Conservation (phyloP, 495 filamentous ascomycete genomes). For the Pseudoneurospora amorphoporcata region DNA sequence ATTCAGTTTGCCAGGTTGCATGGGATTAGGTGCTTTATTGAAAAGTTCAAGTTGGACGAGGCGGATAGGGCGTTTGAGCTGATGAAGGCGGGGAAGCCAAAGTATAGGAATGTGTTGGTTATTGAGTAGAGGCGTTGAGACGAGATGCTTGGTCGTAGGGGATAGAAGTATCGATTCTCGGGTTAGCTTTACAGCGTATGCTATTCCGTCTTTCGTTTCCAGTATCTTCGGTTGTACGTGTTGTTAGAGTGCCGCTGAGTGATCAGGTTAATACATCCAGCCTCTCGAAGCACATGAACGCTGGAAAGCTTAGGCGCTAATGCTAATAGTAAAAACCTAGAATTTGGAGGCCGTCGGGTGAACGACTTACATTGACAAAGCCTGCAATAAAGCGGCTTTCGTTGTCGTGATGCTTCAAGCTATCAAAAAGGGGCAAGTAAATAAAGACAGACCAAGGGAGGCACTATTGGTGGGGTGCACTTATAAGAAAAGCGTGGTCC, state of each 20-base stretch:
- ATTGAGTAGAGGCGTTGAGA: slow-evolving; percentile 23
- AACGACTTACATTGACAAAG: background rate
- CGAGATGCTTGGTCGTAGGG: background rate
- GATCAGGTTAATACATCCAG: background rate
- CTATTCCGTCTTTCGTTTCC: background rate
- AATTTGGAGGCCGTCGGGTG: background rate
- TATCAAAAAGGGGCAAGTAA: background rate
- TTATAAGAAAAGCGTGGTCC: background rate
- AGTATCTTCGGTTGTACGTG: background rate
- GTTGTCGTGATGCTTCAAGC: background rate
- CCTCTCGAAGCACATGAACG: background rate
- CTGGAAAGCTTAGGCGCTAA: background rate
- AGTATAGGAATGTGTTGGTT: slow-evolving; percentile 42
- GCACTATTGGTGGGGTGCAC: background rate
- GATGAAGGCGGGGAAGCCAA: slow-evolving; percentile 34
- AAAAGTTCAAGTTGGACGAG: too few species aligned
- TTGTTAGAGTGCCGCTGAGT: background rate
- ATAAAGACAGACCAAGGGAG: background rate
- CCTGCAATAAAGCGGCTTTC: background rate
- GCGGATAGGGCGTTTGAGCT: slow-evolving; percentile 42
- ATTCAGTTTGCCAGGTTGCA: too few species aligned
- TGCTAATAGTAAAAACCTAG: background rate
- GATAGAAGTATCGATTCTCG: background rate
- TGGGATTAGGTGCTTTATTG: too few species aligned
- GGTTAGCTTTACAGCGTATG: background rate